Base-by-base conservation (phyloP, 2,329 filamentous ascomycete species). In the Aureobasidium sp. region DNA sequence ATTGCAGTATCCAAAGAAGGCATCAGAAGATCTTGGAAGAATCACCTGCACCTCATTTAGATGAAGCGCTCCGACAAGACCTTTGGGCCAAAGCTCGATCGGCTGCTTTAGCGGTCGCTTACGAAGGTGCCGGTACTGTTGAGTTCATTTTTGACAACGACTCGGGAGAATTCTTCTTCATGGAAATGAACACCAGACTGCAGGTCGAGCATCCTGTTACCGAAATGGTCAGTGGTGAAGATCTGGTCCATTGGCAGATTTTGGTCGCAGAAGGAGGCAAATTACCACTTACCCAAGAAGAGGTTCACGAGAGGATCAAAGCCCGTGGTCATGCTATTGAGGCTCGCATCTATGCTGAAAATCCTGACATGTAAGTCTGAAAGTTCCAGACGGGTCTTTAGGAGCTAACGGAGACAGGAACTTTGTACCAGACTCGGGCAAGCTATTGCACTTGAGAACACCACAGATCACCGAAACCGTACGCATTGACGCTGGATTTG, bases 161-260 rank as follows among this genome's bases (percentile, higher is more conserved):
- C 52, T 76, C 74, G 3, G 79, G 79, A 32, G 73, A 83, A 38
- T 84, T 84, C 68, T 85, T 81, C 68, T 84, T 85, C 69, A 84
- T 84, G 81, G 81, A 85, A 61, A 85, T 84, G 81, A 84, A 84
- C 64, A 84, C 93, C 0, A 79, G 93, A 48, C 74, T 98, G 17
- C 93, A 98, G 70, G 93, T 98, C 45, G 93, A 98, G 71, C 93
- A 98, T 64, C 93, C 93, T 0, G 93, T 97, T 17, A 97, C 84
- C 0, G 86, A 90, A 65, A 83, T 86, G 76, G 82, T 87, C 2
- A 88, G 84, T 8, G 83, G 80, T 0, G 78, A 88, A 44, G 86
- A 90, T 63, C 72, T 98, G 30, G 93, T 98, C 3, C 85, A 91
- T 65, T 98, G 93, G 93, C 93, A 98, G 71, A 88, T 98, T 64